These are phyloP conservation scores for Rhododendron henanense DNA, from an alignment of 148 eudicot species.

Conservation along the genomic window DNA sequence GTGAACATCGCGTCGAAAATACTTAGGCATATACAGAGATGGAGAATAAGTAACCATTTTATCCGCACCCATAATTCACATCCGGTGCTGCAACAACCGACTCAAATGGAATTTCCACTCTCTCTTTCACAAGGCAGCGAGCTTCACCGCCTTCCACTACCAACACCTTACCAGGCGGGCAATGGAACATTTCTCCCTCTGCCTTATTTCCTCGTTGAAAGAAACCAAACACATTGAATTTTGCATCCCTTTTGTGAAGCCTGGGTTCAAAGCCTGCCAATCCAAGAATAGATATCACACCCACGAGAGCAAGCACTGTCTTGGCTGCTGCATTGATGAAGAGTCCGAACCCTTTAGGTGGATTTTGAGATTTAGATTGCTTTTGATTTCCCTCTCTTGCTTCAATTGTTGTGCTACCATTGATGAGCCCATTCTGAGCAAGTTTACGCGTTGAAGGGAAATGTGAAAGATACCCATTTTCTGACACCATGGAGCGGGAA, in stretches of 20 bases:
- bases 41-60: conserved; percentile 23
- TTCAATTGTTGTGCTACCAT: conserved; percentile 5
- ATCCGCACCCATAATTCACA: conserved; percentile 92
- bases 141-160: conserved; percentile 65
- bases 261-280: conserved; percentile 83
- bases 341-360: conserved; percentile 46
- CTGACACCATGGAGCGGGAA: conserved; percentile 35
- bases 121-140: conserved; percentile 85
- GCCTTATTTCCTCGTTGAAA: conserved; percentile 26
- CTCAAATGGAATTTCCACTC: conserved; percentile 88
- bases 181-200: conserved; percentile 25
- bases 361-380: conserved; percentile 22
- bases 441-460: conserved; percentile 34
- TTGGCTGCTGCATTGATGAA: conserved; percentile 57
- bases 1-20: background rate
- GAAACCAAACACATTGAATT: conserved; percentile 32
- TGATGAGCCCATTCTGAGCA: conserved; percentile 42
- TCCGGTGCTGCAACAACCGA: conserved; percentile 52
- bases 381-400: conserved; percentile 22
- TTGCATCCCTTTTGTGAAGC: conserved; percentile 41
- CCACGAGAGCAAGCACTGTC: conserved; percentile 63
- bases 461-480: conserved; percentile 34
- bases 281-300: conserved; percentile 63
- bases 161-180: conserved; percentile 75
- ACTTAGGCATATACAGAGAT: conserved; percentile 18